Base-by-base conservation (phyloP, 176 grass and related monocot species). In the Phoenix dactylifera region DNA sequence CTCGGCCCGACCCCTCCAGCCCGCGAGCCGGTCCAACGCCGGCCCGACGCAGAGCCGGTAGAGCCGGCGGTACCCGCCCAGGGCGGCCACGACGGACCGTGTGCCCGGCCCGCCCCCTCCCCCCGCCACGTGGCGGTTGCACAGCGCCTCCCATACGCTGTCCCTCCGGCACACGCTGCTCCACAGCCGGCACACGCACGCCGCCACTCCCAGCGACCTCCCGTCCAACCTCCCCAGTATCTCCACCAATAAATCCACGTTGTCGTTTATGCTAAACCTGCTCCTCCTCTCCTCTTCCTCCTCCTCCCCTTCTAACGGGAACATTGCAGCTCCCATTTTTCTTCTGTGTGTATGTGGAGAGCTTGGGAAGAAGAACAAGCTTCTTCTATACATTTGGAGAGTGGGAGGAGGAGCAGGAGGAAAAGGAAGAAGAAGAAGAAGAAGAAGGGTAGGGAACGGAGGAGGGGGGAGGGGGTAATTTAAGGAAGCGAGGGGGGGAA, bases 171-270 rank as follows among this genome's bases (percentile, higher is more conserved):
- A 7, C n/a, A 62, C 49, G 4, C 17, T 26, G 15, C 17, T 20
- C 70, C 70, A 72, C 5, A 72, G 58, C n/a, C 70, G 70, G 70
- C 70, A 72, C 12, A 72, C 70, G 70, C 70, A 62, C 18, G 44
- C 58, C 0, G 70, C 70, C 58, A n/a, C 58, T 12, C 24, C 58
- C 25, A 72, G 58, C 15, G 70, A 72, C 22, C 58, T 58, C 18
- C 49, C 70, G n/a, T 72, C 70, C 24, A 72, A 50, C 49, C 70
- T 49, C 16, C 18, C 25, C 35, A 72, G 50, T 16, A 72, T 55
- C 58, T 72, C 70, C 7, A 50, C 59, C 25, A 72, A 18, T 15
- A 72, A 12, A 59, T 72, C 70, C 50, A 54, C 50, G 70, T 72
- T 63, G 50, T 72, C 59, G 26, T 63, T 62, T 50, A 72, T 72